phyloP scores from a whole-genome alignment of 495 filamentous ascomycete genomes.

The Daldinia decipiens region DNA sequence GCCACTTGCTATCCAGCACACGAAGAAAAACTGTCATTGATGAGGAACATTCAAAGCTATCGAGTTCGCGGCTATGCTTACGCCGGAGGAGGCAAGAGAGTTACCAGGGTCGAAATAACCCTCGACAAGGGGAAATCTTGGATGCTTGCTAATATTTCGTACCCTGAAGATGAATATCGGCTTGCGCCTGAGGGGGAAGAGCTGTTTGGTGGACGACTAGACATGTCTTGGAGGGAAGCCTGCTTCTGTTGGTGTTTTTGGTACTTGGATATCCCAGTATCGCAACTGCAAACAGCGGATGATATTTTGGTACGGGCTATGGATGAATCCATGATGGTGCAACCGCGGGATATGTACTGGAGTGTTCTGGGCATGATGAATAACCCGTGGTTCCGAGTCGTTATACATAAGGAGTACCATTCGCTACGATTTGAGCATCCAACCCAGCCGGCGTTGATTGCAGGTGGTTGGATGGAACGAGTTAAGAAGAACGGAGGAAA shows the following conservation, averaged over 20 bases:
- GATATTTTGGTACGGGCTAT: constrained; percentile 88
- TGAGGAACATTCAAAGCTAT: constrained; percentile 64
- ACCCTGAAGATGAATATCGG: constrained; percentile 88
- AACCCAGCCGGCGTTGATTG: constrained; percentile 79
- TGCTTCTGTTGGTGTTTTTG: constrained; percentile 97
- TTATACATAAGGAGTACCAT: constrained; percentile 76
- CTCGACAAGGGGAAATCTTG: constrained; percentile 86
- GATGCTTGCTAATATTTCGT: constrained; percentile 82
- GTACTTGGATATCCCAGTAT: constrained; percentile 75
- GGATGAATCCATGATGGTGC: constrained; percentile 89
- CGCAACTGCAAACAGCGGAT: constrained; percentile 68
- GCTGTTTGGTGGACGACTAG: constrained; percentile 80
- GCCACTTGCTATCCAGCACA: constrained; percentile 85
- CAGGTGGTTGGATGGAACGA: constrained; percentile 95
- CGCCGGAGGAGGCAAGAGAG: constrained; percentile 84
- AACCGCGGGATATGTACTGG: constrained; percentile 98
- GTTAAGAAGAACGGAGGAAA: constrained; percentile 91
- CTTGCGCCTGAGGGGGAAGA: constrained; percentile 68
- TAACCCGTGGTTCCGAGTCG: constrained; percentile 91
- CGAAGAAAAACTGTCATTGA: constrained; percentile 72
- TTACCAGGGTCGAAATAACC: constrained; percentile 86
- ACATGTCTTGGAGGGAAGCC: constrained; percentile 83
- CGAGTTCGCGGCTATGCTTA: constrained; percentile 86
- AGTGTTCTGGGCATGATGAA: constrained; percentile 98
- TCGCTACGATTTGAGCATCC: constrained; percentile 87